Evolutionary conservation across 768 basidiomycete species (phyloP).

Genomic region (Naganishia onofrii): DNA sequence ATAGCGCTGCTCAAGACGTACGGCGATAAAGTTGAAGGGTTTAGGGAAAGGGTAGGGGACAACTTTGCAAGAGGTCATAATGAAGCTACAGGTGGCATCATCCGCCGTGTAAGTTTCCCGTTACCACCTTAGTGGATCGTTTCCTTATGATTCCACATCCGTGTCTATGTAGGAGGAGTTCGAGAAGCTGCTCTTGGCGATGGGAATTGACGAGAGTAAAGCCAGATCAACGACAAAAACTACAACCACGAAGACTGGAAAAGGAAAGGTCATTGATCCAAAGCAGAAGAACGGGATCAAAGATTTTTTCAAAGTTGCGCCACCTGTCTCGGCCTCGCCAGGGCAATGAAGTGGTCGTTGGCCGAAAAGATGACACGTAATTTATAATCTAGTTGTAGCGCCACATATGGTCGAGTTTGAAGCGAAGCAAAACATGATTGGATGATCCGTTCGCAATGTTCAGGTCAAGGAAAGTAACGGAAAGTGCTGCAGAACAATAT

Average conservation of each 20-base stretch:
- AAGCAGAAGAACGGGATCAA: slow-evolving; percentile 34
- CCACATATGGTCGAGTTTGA: too few relatives aligned
- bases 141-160: slow-evolving; percentile 12
- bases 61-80: slow-evolving; percentile 58
- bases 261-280: slow-evolving; percentile 36
- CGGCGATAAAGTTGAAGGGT: slow-evolving; percentile 49
- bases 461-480: too few relatives aligned
- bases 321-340: neutral
- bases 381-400: too few relatives aligned
- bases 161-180: slow-evolving; percentile 36
- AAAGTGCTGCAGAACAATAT: too few relatives aligned
- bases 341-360: neutral
- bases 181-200: slow-evolving; percentile 36
- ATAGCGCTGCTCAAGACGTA: slow-evolving; percentile 54
- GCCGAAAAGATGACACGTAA: too few relatives aligned
- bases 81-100: slow-evolving; percentile 59
- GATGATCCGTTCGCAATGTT: too few relatives aligned
- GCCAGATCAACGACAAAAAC: slow-evolving; percentile 21
- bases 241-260: slow-evolving; percentile 29
- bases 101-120: slow-evolving; percentile 51
- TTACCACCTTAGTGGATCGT: neutral
- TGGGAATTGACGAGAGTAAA: slow-evolving; percentile 38
- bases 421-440: too few relatives aligned
- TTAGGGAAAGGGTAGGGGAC: slow-evolving; percentile 55
- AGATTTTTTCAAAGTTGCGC: slow-evolving; percentile 36